Evolutionary conservation across 805 yeast species (phyloP), one percentile per base, ranked within the genome.

Genomic region (Yamadazyma insecticola): DNA sequence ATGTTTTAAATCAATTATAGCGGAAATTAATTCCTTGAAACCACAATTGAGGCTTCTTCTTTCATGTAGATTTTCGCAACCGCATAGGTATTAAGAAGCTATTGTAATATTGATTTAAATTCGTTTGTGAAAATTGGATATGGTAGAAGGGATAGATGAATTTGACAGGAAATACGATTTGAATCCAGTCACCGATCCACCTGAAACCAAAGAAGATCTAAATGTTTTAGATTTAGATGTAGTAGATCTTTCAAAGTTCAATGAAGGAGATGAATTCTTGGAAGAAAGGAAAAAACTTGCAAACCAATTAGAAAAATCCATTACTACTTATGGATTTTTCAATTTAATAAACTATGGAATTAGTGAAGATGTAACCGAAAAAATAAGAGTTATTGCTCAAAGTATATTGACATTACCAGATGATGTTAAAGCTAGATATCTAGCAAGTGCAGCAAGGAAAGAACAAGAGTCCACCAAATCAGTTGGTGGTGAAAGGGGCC

Each of bases 401-500:
- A 39, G 51, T 20, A 30, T 54, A 23, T 39, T 51, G n/a, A 50
- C 48, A 10, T 28, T 55, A n/a, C 58, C 60, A 2, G 46, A 47
- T 10, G 53, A 49, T 14, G 48, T 41, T 14, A 50, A 56, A 32
- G 26, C 35, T 8, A 35, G 50, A 28, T 53, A 40, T 33, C 37
- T 53, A 16, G 58, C 60, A 2, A 51, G 60, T 30, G 59, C 59
- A n/a, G 38, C 45, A 13, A 48, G 43, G n/a, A 48, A 51, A 26
- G 59, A 53, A 29, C 45, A 46, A 16, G 60, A 55, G 37, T 40
- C 48, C 24, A 32, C 28, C n/a, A 58, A 4, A 33, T 48, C 54
- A 2, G 40, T 60, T 9, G 75, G 76, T 0, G 70, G 69, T 6
- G 71, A 70, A 38, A 49, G 73, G 13, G 74, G 72, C 5, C 50